Base-by-base conservation (phyloP, 306 rosid genomes). In the Inga laurina region DNA sequence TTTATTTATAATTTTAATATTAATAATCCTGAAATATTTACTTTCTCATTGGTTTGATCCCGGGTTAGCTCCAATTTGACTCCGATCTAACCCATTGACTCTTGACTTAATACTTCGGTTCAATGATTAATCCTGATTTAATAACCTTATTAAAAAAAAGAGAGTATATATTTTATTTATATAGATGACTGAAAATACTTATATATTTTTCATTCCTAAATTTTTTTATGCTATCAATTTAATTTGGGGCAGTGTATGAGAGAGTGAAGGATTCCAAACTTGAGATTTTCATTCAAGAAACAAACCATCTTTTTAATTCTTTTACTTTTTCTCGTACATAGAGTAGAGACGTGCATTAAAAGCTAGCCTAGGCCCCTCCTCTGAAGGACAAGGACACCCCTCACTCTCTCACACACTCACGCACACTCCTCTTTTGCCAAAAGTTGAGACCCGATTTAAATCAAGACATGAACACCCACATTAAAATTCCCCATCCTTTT, bases 251-350 rank as follows among this genome's bases (percentile, higher is more conserved):
- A 57, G 66, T 22, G 14, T 12, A 2, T 12, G 69, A 30, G 13
- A 4, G 69, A 13, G 69, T 30, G 69, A 67, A 7, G 22, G 45
- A 67, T 67, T 67, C 72, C 46, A 16, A 34, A 3, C 72, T 34
- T 35, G 72, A 69, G 49, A 39, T 18, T 69, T 69, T 69, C 74
- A 39, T 65, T 32, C 6, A 65, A 19, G 74, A 79, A 81, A 82
- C 72, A 85, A 81, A 81, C 77, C 32, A 52, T 24, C 83, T 65
- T 77, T 39, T 6, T 39, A 39, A 6, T 39, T 5, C 72, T 34
- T 34, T 46, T 22, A 22, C 88, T 72, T 85, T 85, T 72, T 85
- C 78, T 84, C 80, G 32, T 59, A n/a, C 32, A 7, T 3, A 22
- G 30, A 22, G 65, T 0, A 10, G 12, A 59, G 14, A 8, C 9